Evolutionary conservation across 202 grass and related monocot genomes (phyloP).

Genomic region (Alloteropsis angusta): DNA sequence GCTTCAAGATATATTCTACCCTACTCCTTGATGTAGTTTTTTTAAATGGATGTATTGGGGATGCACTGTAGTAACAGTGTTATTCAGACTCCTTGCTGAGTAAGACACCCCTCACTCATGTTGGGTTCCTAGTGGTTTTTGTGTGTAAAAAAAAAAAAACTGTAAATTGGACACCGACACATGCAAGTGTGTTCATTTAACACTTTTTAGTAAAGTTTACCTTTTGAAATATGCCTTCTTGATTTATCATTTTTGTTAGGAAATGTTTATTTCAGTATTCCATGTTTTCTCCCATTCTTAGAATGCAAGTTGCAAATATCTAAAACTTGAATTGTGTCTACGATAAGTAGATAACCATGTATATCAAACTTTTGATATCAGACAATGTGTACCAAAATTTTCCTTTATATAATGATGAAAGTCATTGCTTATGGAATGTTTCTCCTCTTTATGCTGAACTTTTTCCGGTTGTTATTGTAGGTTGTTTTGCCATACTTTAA

Average conservation of each 20-base stretch:
- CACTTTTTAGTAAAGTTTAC: background rate
- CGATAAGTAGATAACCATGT: background rate
- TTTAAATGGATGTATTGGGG: background rate
- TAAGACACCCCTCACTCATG: background rate
- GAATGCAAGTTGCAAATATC: background rate
- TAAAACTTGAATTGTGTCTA: background rate
- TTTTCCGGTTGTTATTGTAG: conserved; percentile 39
- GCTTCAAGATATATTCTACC: background rate
- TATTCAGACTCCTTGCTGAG: background rate
- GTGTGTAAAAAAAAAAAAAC: background rate
- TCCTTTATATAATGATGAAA: background rate
- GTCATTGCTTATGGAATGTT: background rate
- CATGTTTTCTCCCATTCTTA: background rate
- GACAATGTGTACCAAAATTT: background rate
- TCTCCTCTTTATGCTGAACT: conserved; percentile 11
- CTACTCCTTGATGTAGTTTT: background rate
- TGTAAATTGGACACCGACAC: background rate
- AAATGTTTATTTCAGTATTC: background rate
- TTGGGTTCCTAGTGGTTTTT: background rate
- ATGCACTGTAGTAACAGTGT: background rate
- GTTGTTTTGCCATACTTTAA: conserved; percentile 98
- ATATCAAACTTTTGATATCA: background rate
- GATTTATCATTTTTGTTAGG: background rate
- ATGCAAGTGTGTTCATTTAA: background rate
- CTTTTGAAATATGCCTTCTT: background rate